Evolutionary conservation across 306 rosid genomes (phyloP).

Genomic region (Citrullus amarus): DNA sequence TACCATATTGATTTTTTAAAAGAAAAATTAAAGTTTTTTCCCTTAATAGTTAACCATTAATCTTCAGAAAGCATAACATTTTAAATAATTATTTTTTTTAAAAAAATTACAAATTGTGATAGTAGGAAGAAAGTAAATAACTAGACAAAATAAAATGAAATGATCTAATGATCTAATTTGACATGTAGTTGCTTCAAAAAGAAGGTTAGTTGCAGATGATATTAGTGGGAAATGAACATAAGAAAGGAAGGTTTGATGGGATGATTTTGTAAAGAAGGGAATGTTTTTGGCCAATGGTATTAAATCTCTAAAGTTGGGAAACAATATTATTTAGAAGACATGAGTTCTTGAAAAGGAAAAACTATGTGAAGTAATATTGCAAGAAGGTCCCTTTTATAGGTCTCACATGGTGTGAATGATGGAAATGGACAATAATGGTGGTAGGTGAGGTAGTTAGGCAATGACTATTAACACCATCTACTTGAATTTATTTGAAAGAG

Average conservation of each 20-base stretch:
- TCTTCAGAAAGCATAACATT: no score
- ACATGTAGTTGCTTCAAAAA: neutral
- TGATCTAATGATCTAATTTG: neutral
- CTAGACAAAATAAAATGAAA: neutral
- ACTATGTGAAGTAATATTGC: neutral
- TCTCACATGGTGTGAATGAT: constrained; percentile 1
- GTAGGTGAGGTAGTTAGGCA: neutral
- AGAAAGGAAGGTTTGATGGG: neutral
- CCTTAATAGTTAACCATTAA: no score
- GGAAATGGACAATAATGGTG: neutral
- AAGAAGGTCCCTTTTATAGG: neutral
- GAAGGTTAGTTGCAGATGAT: neutral
- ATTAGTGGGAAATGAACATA: neutral
- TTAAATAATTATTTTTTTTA: no score
- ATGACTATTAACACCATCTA: neutral
- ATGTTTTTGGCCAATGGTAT: neutral
- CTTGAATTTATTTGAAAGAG: neutral
- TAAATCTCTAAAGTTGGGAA: neutral
- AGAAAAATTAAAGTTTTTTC: no score
- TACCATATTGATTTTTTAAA: no score
- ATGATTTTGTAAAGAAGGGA: neutral
- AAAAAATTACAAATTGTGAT: no score
- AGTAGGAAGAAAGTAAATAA: neutral
- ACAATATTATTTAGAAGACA: neutral
- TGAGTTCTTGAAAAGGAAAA: neutral